These are phyloP conservation scores for Cercospora brassicicola DNA, from an alignment of 2,329 filamentous ascomycete species.

Conservation along the genomic window DNA sequence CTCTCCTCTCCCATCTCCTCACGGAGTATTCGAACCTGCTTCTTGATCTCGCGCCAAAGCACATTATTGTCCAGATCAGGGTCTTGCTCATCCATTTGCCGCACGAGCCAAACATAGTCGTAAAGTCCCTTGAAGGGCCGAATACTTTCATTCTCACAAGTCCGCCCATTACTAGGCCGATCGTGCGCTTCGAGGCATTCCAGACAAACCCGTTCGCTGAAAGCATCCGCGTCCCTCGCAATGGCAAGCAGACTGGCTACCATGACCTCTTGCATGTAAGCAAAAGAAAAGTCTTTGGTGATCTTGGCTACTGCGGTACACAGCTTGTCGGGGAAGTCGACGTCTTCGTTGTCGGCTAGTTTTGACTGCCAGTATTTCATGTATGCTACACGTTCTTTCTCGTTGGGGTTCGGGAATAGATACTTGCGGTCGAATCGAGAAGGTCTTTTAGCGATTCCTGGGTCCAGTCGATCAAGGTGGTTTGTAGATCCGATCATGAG, in stretches of 20 bases:
- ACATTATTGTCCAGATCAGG: conserved; percentile 53
- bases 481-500: conserved; percentile 55
- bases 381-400: conserved; percentile 59
- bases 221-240: conserved; percentile 49
- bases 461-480: conserved; percentile 64
- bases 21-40: conserved; percentile 61
- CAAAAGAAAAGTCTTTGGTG: conserved; percentile 66
- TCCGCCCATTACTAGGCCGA: conserved; percentile 20
- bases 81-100: conserved; percentile 40
- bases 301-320: conserved; percentile 61
- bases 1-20: conserved; percentile 54
- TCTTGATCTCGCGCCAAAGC: conserved; percentile 64
- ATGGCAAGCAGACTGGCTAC: conserved; percentile 63
- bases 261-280: conserved; percentile 69
- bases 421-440: conserved; percentile 68
- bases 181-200: conserved; percentile 33
- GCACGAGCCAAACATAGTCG: conserved; percentile 34
- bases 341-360: conserved; percentile 56
- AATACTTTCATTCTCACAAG: conserved; percentile 28
- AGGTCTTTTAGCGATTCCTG: conserved; percentile 62
- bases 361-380: conserved; percentile 59
- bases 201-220: conserved; percentile 35
- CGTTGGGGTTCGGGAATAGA: conserved; percentile 59
- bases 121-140: conserved; percentile 34
- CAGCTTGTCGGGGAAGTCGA: conserved; percentile 62